Evolutionary conservation across 768 basidiomycete genomes (phyloP), one percentile per base, ranked within the genome.

Genomic region (Phallus indusiatus): DNA sequence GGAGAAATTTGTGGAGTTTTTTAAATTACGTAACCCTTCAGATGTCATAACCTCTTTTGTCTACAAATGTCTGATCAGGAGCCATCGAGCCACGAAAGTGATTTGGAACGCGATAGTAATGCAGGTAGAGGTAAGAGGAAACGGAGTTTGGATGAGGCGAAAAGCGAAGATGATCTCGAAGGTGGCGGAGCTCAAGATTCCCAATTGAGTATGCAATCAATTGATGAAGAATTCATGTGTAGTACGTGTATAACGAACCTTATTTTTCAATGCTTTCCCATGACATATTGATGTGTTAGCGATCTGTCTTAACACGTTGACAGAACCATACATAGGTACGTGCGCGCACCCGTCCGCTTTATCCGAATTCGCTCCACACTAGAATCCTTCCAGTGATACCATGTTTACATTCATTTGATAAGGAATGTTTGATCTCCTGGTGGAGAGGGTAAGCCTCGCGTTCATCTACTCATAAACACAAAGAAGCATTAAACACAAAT

Each of bases 321-420:
- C 50, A 12, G 11, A 34, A 28, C 57, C 50, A 7, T 59, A 59
- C 36, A 59, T 49, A 21, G 52, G 57, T 59, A 51, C 36, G 50
- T 59, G 34, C 18, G 2, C 34, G 17, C 17, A 12, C 46, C n/a
- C 16, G 12, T 59, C n/a, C 20, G 33, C 22, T 48, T 4, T 20
- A 8, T 16, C 17, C 22, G 28, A 22, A n/a, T 6, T 24, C 35
- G 34, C 49, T 36, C 42, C 35, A 56, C 47, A 51, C 35, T 37
- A 33, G 5, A 28, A 14, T 18, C 5, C 16, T 9, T 17, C 1
- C 47, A 59, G 57, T 59, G 12, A 59, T 59, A 48, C 57, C 57
- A 18, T 59, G 57, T 52, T 28, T 59, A 24, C 57, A 59, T 21
- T 21, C 57, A 5, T 59, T 59, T 52, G 57, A 59, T 36, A 59